Base-by-base conservation (phyloP, 1,139 yeast species). In the Lodderomyces beijingensis region DNA sequence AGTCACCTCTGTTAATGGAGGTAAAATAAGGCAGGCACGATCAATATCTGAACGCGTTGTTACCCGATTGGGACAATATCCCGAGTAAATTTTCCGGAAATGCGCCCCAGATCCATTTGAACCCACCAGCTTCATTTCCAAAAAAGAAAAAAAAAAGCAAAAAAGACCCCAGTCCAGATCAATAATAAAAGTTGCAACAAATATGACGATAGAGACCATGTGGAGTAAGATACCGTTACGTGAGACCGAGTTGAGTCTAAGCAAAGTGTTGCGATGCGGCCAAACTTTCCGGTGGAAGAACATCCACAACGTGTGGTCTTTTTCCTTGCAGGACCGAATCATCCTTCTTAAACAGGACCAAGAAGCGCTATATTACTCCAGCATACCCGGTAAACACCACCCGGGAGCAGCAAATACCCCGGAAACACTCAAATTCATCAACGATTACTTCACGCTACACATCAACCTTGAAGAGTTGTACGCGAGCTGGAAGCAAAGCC, bases 261-360 rank as follows among this genome's bases (percentile, higher is more conserved):
- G 77, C 5, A 74, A 77, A 33, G 93, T 88, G 0, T 65, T 89
- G 26, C 70, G 95, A 36, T 86, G 96, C 51, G 97, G 97, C 0
- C 97, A 89, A 55, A 79, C 93, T 0, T 84, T 84, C 46, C 58
- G 86, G 34, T 79, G 87, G 87, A 76, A 76, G 47, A 73, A 70
- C 40, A 61, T 76, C 31, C 65, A 75, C 42, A 59, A 68, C 33
- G 62, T 71, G 1, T 80, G 87, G 87, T 70, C 82, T 0, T 78
- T 80, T 46, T 60, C 82, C 0, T 50, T 69, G 9, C 44, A 53
- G 4, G 72, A 70, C 39, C 52, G 74, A 32, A 69, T 79, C 8
- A 50, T 80, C 5, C 57, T 80, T 27, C 53, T 80, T 24, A 68
- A 55, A 35, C 85, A 79, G 45, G 74, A 65, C 30, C 61, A 54